Conservation (phyloP, 148 eudicot species). For the Agrostemma githago region DNA sequence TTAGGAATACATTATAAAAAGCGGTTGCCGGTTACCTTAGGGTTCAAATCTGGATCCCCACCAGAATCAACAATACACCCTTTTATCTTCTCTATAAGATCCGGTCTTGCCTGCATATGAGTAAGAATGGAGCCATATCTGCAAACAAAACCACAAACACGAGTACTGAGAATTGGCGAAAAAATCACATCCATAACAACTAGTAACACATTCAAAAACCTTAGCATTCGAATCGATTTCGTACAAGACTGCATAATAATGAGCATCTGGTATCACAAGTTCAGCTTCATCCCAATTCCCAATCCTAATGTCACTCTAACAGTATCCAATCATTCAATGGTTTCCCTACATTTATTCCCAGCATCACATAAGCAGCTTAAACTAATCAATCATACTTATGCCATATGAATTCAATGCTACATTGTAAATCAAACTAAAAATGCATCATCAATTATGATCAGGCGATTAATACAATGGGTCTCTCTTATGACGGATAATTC, state of each 20-base stretch:
- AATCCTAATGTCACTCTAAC: background rate
- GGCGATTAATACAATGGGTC: no score
- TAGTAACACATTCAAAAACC: background rate
- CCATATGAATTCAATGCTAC: background rate
- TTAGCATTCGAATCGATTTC: background rate
- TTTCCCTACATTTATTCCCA: background rate
- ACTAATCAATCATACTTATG: no score
- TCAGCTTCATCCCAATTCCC: background rate
- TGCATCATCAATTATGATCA: no score
- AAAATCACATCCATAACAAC: background rate
- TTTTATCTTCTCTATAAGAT: slow-evolving; percentile 63
- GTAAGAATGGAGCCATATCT: slow-evolving; percentile 86
- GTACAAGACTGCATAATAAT: background rate
- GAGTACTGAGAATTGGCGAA: background rate
- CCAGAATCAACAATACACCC: slow-evolving; percentile 94
- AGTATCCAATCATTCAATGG: no score
- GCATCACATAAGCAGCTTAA: background rate
- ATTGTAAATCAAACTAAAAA: no score
- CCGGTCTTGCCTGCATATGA: slow-evolving; percentile 52
- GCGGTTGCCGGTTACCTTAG: slow-evolving; percentile 47
- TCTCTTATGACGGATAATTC: background rate
- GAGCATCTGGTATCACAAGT: background rate
- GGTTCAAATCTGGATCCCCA: slow-evolving; percentile 77
- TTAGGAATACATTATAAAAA: background rate
- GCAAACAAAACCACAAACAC: slow-evolving; percentile 23